Conservation (phyloP, 768 basidiomycete species). For the Asterophora parasitica region DNA sequence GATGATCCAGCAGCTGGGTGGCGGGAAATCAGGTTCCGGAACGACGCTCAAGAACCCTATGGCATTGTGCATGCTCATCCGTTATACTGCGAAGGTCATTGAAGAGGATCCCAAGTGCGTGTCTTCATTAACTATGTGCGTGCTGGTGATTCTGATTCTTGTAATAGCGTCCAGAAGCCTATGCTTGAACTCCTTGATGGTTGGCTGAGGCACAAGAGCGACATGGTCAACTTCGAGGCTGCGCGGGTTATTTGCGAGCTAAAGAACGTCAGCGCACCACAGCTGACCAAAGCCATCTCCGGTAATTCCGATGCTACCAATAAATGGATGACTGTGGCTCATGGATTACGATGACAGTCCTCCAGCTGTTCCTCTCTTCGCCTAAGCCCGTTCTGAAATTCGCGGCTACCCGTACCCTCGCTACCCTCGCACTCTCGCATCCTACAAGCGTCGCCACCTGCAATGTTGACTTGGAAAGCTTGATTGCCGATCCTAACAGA, state of each 20-base stretch:
- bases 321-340: background rate
- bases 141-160: background rate
- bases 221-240: constrained; percentile 99
- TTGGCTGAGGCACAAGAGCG: constrained; percentile 96
- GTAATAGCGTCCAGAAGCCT: constrained; percentile 77
- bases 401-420: constrained; percentile 93
- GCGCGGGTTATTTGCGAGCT: constrained; percentile 97
- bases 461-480: constrained; percentile 94
- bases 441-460: constrained; percentile 84
- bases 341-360: constrained; percentile 43
- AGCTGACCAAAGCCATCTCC: constrained; percentile 84
- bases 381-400: constrained; percentile 95
- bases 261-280: constrained; percentile 72
- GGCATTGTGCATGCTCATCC: constrained; percentile 97
- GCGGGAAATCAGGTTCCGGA: constrained; percentile 78
- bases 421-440: constrained; percentile 80
- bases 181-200: constrained; percentile 93
- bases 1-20: constrained; percentile 97
- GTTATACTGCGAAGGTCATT: constrained; percentile 97
- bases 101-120: constrained; percentile 97
- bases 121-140: background rate
- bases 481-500: constrained; percentile 93
- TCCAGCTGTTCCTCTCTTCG: constrained; percentile 94
- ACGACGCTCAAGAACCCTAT: constrained; percentile 90
- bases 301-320: constrained; percentile 46